Evolutionary conservation across 345 rosid species (phyloP).

Genomic region (Salix koriyanagi): DNA sequence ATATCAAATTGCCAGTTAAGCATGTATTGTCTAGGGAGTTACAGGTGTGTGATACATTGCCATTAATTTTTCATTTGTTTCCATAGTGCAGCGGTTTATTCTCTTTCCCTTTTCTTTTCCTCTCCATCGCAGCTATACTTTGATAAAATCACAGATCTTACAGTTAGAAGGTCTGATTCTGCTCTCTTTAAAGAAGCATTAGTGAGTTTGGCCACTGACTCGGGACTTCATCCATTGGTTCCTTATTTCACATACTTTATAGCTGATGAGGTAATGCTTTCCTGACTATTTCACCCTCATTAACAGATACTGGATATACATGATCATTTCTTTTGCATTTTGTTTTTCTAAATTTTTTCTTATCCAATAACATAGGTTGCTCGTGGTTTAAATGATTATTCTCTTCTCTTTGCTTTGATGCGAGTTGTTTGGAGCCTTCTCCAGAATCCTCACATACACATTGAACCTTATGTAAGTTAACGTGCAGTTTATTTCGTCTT

Average conservation of each 20-base stretch:
- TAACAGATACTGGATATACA: not conserved
- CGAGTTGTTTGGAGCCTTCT: conserved; percentile 83
- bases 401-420: conserved; percentile 88
- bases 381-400: conserved; percentile 73
- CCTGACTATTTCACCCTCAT: not conserved
- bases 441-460: conserved; percentile 78
- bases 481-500: not conserved
- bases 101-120: not conserved
- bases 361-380: conserved; percentile 58
- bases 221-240: conserved; percentile 95
- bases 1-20: conserved; percentile 79
- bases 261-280: conserved; percentile 78
- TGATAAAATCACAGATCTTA: conserved; percentile 88
- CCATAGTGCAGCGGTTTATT: not conserved
- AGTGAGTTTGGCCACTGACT: conserved; percentile 88
- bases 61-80: conserved; percentile 1
- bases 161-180: conserved; percentile 69
- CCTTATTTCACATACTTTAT: conserved; percentile 91
- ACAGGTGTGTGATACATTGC: conserved; percentile 49
- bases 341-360: conserved; percentile 14
- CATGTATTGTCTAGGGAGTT: conserved; percentile 88
- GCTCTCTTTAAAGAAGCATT: conserved; percentile 81
- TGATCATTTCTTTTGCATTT: conserved; percentile 9
- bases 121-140: conserved; percentile 70
- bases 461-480: conserved; percentile 90